Evolutionary conservation across 495 filamentous ascomycete species (phyloP).

Genomic region (Xylaria acuta): DNA sequence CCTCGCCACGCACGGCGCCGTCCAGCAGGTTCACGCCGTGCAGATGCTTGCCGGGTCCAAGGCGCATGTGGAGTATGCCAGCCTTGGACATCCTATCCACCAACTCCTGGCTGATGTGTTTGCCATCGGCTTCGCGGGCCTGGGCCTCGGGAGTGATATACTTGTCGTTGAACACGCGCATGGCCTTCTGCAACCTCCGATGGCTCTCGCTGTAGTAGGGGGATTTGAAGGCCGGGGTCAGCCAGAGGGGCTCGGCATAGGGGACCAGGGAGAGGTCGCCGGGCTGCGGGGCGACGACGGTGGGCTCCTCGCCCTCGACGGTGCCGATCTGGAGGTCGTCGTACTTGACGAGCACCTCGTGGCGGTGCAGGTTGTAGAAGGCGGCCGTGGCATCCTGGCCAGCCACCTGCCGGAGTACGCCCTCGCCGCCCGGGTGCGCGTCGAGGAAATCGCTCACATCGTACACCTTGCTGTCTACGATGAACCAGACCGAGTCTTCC

Average conservation of each 20-base stretch:
- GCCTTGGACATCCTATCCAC: conserved; percentile 78
- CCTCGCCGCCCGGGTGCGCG: conserved; percentile 86
- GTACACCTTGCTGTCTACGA: conserved; percentile 91
- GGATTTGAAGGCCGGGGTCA: conserved; percentile 77
- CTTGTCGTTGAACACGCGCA: conserved; percentile 75
- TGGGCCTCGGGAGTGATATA: conserved; percentile 77
- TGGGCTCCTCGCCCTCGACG: conserved; percentile 73
- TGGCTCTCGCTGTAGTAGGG: conserved; percentile 86
- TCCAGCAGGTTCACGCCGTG: conserved; percentile 71
- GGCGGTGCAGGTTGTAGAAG: conserved; percentile 93
- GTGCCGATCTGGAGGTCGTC: conserved; percentile 74
- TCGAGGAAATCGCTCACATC: conserved; percentile 92
- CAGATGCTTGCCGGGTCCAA: conserved; percentile 84
- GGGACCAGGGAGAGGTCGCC: conserved; percentile 78
- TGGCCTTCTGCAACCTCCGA: conserved; percentile 69
- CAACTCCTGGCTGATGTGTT: conserved; percentile 75
- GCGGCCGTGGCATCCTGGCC: conserved; percentile 84
- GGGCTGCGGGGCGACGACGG: conserved; percentile 71
- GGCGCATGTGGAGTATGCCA: conserved; percentile 79
- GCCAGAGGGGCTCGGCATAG: conserved; percentile 83
- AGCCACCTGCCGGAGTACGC: conserved; percentile 83
- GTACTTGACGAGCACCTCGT: conserved; percentile 86
- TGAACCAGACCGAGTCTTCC: conserved; percentile 77
- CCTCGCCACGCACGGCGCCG: conserved; percentile 75
- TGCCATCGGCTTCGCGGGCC: conserved; percentile 77